phyloP scores from a whole-genome alignment of 257 asterid species.

The Fraxinus anomala region DNA sequence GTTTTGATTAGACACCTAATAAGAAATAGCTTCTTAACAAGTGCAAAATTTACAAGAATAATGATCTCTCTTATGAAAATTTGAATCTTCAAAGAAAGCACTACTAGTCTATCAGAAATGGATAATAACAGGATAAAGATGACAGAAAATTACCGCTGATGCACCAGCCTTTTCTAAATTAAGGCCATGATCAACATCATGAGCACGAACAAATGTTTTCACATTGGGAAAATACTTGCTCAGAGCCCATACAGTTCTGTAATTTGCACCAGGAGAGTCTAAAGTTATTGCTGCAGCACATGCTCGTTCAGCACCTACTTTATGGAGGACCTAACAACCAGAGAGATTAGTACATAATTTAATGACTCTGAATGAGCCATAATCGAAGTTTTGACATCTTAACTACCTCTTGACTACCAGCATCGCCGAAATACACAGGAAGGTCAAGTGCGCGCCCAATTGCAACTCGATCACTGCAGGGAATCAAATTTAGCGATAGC shows the following conservation, averaged over 20 bases:
- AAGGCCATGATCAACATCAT: slow-evolving; percentile 98
- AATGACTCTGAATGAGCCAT: slow-evolving; percentile 13
- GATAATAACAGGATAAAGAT: slow-evolving; percentile 16
- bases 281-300: slow-evolving; percentile 97
- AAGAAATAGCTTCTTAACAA: neutral
- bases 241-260: slow-evolving; percentile 99
- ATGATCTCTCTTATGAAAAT: neutral
- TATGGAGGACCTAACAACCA: slow-evolving; percentile 81
- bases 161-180: slow-evolving; percentile 98
- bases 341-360: slow-evolving; percentile 26
- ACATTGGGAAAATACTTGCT: slow-evolving; percentile 94
- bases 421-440: slow-evolving; percentile 99
- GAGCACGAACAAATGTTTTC: slow-evolving; percentile 98
- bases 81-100: neutral
- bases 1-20: slow-evolving; percentile 3
- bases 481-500: slow-evolving; percentile 13
- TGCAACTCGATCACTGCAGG: slow-evolving; percentile 84
- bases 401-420: slow-evolving; percentile 96
- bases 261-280: slow-evolving; percentile 98
- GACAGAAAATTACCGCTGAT: slow-evolving; percentile 71
- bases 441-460: slow-evolving; percentile 98
- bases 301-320: slow-evolving; percentile 96
- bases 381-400: slow-evolving; percentile 23
- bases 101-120: slow-evolving; percentile 7
- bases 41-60: neutral